phyloP scores from a whole-genome alignment of 768 basidiomycete genomes.

The Lactifluus echinatus region DNA sequence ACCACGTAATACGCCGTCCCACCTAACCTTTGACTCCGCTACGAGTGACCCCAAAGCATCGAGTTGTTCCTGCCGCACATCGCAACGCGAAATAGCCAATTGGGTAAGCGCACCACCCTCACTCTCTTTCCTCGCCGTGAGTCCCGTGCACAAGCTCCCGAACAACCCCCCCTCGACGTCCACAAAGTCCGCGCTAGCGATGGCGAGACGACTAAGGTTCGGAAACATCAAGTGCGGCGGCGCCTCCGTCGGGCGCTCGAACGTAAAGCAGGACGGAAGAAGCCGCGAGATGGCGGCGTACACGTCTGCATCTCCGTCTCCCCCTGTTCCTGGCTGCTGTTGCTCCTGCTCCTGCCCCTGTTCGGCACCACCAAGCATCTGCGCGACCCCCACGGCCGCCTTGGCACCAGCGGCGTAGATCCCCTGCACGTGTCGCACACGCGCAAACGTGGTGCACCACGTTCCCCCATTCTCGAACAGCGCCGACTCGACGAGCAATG shows the following conservation, averaged over 20 bases:
- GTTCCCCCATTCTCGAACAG: constrained; percentile 2
- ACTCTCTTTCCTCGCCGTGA: constrained; percentile 1
- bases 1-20: constrained; percentile 6
- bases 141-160: constrained; percentile 6
- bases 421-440: not conserved
- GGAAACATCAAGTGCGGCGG: not conserved
- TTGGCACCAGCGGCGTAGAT: constrained; percentile 7
- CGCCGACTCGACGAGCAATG: constrained; percentile 5
- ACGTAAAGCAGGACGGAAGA: constrained; percentile 1
- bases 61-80: constrained; percentile 10
- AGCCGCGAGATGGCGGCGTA: constrained; percentile 9
- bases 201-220: constrained; percentile 7
- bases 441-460: constrained; percentile 3
- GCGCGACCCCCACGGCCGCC: not conserved
- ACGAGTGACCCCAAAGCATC: constrained; percentile 6
- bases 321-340: not conserved
- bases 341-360: not conserved
- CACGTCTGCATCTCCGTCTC: not conserved
- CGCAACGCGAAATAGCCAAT: constrained; percentile 10
- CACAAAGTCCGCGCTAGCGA: constrained; percentile 7
- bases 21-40: constrained; percentile 13
- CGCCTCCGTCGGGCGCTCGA: constrained; percentile 2
- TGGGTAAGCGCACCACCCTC: not conserved
- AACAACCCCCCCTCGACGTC: constrained; percentile 1
- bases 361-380: constrained; percentile 2